A percentile compares a stretch with the other conserved stretches of the same genome.
These are phyloP conservation scores for Uronychia binucleata DNA, from an alignment of 73 alveolate genomes.

Conservation along the genomic window DNA sequence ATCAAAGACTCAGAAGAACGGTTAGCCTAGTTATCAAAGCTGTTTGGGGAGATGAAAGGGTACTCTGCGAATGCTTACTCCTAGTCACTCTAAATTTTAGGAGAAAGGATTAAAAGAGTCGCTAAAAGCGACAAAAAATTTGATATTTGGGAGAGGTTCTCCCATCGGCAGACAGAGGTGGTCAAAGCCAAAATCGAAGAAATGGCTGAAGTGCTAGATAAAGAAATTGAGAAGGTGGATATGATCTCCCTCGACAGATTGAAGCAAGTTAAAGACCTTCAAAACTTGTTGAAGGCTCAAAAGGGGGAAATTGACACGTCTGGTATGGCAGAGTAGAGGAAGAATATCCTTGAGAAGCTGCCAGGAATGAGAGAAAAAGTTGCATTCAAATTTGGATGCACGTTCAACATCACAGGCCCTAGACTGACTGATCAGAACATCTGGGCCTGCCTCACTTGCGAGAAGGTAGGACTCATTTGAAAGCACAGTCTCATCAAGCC, in stretches of 20 bases:
- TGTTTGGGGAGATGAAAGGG: constrained; percentile 4
- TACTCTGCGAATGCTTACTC: not conserved
- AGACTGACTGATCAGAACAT: not conserved
- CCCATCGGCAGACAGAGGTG: not conserved
- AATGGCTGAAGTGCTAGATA: not conserved
- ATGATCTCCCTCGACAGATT: not conserved
- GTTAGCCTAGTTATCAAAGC: not conserved
- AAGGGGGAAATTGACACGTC: not conserved
- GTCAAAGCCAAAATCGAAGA: not conserved
- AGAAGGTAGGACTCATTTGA: no score
- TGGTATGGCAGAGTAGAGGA: not conserved
- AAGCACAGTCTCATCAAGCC: not conserved
- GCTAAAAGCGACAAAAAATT: not conserved
- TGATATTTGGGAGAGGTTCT: not conserved
- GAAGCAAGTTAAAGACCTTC: not conserved
- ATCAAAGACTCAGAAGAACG: not conserved
- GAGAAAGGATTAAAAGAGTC: not conserved
- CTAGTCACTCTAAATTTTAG: not conserved
- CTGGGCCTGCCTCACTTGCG: constrained; percentile 11
- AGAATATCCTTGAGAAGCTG: not conserved
- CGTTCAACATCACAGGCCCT: constrained; percentile 12
- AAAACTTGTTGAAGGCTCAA: not conserved
- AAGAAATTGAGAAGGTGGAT: not conserved
- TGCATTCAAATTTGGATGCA: constrained; percentile 14
- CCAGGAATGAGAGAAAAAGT: not conserved